Conservation (phyloP, 2,329 filamentous ascomycete species). For the Grosmannia clavigera region DNA sequence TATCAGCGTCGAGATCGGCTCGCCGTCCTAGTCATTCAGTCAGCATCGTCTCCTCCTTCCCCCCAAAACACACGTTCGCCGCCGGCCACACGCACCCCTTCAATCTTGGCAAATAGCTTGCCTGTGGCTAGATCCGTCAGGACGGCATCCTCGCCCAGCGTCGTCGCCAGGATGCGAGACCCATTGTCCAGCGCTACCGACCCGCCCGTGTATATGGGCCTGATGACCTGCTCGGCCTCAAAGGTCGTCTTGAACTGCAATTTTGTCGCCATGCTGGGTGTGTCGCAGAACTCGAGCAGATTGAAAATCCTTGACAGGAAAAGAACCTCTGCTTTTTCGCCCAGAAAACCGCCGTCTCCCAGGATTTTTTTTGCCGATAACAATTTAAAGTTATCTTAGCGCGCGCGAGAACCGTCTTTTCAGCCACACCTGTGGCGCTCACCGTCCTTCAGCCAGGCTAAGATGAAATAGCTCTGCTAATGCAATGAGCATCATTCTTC, state of each 20-base stretch:
- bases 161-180: slow-evolving; percentile 74
- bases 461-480: no score
- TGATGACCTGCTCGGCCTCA: slow-evolving; percentile 68
- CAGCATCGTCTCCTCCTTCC: slow-evolving; percentile 8
- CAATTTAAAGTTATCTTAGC: slow-evolving; percentile 26
- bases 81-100: slow-evolving; percentile 50
- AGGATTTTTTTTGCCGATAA: slow-evolving; percentile 16
- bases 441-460: background rate
- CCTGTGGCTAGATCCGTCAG: slow-evolving; percentile 77
- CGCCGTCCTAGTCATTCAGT: slow-evolving; percentile 50
- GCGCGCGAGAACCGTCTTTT: slow-evolving; percentile 2
- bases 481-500: background rate
- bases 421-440: slow-evolving; percentile 3
- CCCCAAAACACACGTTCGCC: background rate
- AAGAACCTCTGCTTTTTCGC: background rate
- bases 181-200: slow-evolving; percentile 71
- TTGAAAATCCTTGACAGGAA: no score
- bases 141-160: slow-evolving; percentile 82
- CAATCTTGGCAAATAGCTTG: slow-evolving; percentile 69
- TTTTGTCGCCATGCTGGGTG: slow-evolving; percentile 42
- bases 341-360: background rate
- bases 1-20: slow-evolving; percentile 61
- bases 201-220: slow-evolving; percentile 89
- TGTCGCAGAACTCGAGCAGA: background rate
- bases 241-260: slow-evolving; percentile 75